A percentile compares a stretch with the other conserved stretches of the same genome.
phyloP scores from a whole-genome alignment of 106 monocot genomes.

The Dendrobium catenatum region DNA sequence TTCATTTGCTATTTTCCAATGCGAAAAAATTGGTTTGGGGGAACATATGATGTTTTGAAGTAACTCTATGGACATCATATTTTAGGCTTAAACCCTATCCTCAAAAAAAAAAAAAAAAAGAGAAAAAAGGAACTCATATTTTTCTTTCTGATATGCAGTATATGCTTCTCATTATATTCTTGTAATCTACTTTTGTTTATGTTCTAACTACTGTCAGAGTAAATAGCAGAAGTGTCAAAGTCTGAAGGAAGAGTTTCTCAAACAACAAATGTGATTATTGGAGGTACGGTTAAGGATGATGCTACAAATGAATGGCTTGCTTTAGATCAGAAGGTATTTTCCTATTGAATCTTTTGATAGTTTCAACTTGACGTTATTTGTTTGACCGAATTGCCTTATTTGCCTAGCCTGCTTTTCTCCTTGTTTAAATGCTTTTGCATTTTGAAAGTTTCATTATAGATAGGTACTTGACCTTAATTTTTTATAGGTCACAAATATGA shows the following conservation, averaged over 20 bases:
- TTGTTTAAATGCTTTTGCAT: neutral
- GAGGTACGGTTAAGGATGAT: constrained; percentile 93
- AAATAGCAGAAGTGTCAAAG: constrained; percentile 75
- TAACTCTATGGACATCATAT: neutral
- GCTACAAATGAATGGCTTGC: constrained; percentile 88
- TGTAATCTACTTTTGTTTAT: constrained; percentile 8
- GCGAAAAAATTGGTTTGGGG: neutral
- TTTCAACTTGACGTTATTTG: neutral
- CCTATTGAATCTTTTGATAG: neutral
- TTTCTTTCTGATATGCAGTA: neutral
- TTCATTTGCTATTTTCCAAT: neutral
- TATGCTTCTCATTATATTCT: constrained; percentile 7
- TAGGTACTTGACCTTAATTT: neutral
- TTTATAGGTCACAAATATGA: too few species aligned
- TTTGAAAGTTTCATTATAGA: neutral
- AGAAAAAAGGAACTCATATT: neutral
- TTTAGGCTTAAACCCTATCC: neutral
- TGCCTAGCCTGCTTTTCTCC: too few species aligned
- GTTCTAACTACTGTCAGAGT: constrained; percentile 13
- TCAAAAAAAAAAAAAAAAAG: neutral
- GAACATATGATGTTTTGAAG: neutral
- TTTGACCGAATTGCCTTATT: neutral
- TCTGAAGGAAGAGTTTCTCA: constrained; percentile 84
- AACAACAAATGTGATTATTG: constrained; percentile 90
- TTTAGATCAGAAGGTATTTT: constrained; percentile 83